Evolutionary conservation across 495 filamentous ascomycete genomes (phyloP).

Genomic region (Podospora australis): DNA sequence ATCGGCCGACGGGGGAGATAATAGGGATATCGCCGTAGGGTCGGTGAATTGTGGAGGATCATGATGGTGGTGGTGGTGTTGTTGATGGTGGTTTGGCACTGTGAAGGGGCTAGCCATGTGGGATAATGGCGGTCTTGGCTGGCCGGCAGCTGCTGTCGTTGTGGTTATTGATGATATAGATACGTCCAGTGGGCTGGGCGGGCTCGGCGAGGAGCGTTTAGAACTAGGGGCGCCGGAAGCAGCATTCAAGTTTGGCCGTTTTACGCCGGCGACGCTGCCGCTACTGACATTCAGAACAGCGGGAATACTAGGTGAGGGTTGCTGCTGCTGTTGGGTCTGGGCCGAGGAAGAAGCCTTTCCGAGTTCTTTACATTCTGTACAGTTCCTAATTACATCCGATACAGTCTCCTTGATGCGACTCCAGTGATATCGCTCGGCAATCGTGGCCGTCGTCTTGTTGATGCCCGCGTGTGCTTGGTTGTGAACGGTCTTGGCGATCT

Average conservation of each 20-base stretch:
- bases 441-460: slow-evolving; percentile 94
- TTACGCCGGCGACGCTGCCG: slow-evolving; percentile 17
- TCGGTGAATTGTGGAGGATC: slow-evolving; percentile 34
- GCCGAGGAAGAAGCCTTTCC: slow-evolving; percentile 43
- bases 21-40: slow-evolving; percentile 26
- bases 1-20: slow-evolving; percentile 10
- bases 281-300: not conserved
- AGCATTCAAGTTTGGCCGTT: slow-evolving; percentile 19
- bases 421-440: slow-evolving; percentile 94
- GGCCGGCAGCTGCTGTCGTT: not conserved
- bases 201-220: slow-evolving; percentile 27
- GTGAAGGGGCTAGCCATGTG: slow-evolving; percentile 17
- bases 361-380: slow-evolving; percentile 79
- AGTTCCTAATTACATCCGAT: slow-evolving; percentile 87
- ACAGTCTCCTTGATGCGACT: slow-evolving; percentile 98
- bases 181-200: slow-evolving; percentile 14
- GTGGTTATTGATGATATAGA: slow-evolving; percentile 23
- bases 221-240: slow-evolving; percentile 16
- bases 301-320: not conserved
- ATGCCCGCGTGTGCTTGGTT: slow-evolving; percentile 81
- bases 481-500: slow-evolving; percentile 75
- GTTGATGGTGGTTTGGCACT: slow-evolving; percentile 19
- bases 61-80: too few species aligned
- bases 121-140: slow-evolving; percentile 6
- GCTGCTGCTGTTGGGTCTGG: slow-evolving; percentile 16